These are phyloP conservation scores for Cymbopogon flexuosus DNA, from an alignment of 202 grass and related monocot species.

Conservation along the genomic window DNA sequence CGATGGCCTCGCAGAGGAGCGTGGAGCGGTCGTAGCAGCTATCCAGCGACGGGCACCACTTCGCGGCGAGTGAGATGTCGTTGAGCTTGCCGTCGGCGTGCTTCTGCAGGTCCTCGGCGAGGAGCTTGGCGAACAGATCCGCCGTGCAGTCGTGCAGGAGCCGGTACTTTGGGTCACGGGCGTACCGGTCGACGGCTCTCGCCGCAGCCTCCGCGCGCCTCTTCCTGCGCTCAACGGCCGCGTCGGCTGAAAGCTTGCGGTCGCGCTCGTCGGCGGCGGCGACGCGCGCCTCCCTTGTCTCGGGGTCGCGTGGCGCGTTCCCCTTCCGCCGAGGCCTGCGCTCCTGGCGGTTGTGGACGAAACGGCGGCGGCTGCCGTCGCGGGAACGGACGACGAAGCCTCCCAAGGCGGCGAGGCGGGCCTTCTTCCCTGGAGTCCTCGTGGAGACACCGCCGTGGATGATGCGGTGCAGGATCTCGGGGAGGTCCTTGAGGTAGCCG, in stretches of 20 bases:
- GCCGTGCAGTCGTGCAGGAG: slow-evolving; percentile 48
- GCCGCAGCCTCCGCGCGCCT: slow-evolving; percentile 32
- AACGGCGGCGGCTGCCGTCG: background rate
- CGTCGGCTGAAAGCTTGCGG: slow-evolving; percentile 20
- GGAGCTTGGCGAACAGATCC: slow-evolving; percentile 49
- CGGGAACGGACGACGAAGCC: background rate
- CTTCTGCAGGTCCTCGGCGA: slow-evolving; percentile 44
- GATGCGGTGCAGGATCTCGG: slow-evolving; percentile 63
- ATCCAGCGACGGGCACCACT: slow-evolving; percentile 68
- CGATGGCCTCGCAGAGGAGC: slow-evolving; percentile 62
- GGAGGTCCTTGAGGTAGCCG: slow-evolving; percentile 68
- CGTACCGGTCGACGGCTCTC: slow-evolving; percentile 45
- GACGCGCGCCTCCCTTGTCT: slow-evolving; percentile 39
- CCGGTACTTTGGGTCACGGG: slow-evolving; percentile 40
- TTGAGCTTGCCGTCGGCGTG: slow-evolving; percentile 30
- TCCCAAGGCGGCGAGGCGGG: background rate
- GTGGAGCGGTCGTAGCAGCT: slow-evolving; percentile 58
- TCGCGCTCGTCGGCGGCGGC: slow-evolving; percentile 35
- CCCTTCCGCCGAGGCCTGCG: background rate
- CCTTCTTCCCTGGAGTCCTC: slow-evolving; percentile 14
- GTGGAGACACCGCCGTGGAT: slow-evolving; percentile 36
- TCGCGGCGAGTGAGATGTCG: slow-evolving; percentile 57
- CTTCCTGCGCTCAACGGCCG: slow-evolving; percentile 34
- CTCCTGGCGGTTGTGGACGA: background rate
- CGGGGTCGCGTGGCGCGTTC: background rate